These are phyloP conservation scores for Fagopyrum homotropicum DNA, from an alignment of 148 eudicot species.

Conservation along the genomic window DNA sequence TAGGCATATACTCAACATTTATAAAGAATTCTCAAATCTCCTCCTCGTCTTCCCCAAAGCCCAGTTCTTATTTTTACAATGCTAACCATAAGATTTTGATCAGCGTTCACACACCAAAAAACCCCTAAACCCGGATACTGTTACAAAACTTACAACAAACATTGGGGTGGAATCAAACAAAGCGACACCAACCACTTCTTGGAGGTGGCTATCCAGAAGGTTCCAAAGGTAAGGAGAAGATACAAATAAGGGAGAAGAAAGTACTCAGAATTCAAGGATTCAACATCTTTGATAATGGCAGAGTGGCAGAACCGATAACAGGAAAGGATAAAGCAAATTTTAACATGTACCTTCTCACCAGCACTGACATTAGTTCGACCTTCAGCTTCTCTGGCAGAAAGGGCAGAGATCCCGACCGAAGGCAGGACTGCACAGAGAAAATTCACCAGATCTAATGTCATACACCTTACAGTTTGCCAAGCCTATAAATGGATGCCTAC, in stretches of 20 bases:
- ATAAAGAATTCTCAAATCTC: too few species aligned
- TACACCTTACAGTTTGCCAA: too few species aligned
- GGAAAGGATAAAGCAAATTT: neutral
- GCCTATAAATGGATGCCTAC: too few species aligned
- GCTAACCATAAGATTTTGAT: too few species aligned
- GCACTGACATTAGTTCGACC: conserved; percentile 64
- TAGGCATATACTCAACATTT: too few species aligned
- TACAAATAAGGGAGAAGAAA: neutral
- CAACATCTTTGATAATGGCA: neutral
- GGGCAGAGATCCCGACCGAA: conserved; percentile 86
- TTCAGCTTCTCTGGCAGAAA: conserved; percentile 94
- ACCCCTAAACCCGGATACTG: too few species aligned
- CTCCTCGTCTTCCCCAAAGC: too few species aligned
- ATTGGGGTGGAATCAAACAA: too few species aligned
- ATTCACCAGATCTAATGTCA: neutral
- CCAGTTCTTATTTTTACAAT: too few species aligned
- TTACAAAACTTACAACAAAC: too few species aligned
- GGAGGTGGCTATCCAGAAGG: neutral
- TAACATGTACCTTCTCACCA: conserved; percentile 65
- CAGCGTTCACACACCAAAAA: too few species aligned
- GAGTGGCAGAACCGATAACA: neutral
- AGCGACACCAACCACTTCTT: neutral
- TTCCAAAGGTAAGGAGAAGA: neutral
- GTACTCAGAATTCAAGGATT: neutral
- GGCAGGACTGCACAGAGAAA: conserved; percentile 59